These are phyloP conservation scores for Lablab purpureus DNA, from an alignment of 306 rosid species.

Conservation along the genomic window DNA sequence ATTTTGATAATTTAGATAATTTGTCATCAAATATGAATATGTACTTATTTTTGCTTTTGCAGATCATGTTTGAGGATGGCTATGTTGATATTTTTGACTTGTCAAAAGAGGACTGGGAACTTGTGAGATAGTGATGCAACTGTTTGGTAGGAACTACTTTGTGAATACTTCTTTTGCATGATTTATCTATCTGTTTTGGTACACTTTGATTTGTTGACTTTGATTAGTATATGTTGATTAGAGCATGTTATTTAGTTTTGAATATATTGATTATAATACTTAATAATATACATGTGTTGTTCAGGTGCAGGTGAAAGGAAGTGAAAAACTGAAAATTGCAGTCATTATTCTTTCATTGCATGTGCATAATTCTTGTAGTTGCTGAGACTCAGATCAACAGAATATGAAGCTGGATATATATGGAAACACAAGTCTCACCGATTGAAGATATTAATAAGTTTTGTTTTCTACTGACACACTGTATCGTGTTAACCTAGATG, in stretches of 20 bases:
- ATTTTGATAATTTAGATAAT: conserved; percentile 37
- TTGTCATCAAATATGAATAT: conserved; percentile 19
- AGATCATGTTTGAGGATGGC: conserved; percentile 91
- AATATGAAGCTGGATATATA: conserved; percentile 38
- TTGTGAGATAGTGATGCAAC: conserved; percentile 58
- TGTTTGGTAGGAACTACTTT: conserved; percentile 41
- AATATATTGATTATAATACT: conserved; percentile 18
- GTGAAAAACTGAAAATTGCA: conserved; percentile 40
- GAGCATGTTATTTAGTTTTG: conserved; percentile 12
- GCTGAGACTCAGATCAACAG: conserved; percentile 41
- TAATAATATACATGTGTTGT: conserved; percentile 1
- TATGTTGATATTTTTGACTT: conserved; percentile 64
- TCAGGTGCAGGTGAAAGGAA: conserved; percentile 46
- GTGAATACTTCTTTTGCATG: conserved; percentile 37
- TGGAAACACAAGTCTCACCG: conserved; percentile 35
- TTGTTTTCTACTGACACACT: conserved; percentile 28
- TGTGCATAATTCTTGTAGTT: conserved; percentile 52
- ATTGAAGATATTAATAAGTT: conserved; percentile 39
- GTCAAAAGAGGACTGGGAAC: conserved; percentile 91
- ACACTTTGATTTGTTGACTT: conserved; percentile 12
- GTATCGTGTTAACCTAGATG: conserved; percentile 7
- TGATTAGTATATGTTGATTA: conserved; percentile 20
- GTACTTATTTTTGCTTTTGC: conserved; percentile 50
- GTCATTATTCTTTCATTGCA: conserved; percentile 46
- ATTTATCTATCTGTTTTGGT: conserved; percentile 24